Evolutionary conservation across 1,284 basidiomycete genomes (phyloP).

Genomic region (Heimioporus retisporus): DNA sequence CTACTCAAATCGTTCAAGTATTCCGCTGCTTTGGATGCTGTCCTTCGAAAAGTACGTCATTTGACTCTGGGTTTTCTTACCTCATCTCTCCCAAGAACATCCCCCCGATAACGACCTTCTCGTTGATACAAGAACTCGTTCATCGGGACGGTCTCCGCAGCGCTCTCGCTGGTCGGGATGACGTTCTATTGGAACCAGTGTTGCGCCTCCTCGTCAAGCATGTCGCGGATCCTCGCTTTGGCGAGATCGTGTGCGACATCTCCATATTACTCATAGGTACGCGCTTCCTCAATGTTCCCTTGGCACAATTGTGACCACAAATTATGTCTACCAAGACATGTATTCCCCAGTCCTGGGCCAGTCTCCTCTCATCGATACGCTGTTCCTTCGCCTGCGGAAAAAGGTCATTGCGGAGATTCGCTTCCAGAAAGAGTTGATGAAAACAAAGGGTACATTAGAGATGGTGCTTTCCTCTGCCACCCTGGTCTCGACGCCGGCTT

Average conservation of each 20-base stretch:
- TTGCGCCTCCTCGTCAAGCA: slow-evolving; percentile 89
- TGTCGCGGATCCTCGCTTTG: slow-evolving; percentile 92
- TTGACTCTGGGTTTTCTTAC: not conserved
- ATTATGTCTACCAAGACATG: slow-evolving; percentile 70
- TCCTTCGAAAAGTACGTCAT: slow-evolving; percentile 78
- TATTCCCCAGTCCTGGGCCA: slow-evolving; percentile 94
- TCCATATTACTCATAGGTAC: slow-evolving; percentile 87
- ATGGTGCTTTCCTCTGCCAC: slow-evolving; percentile 87
- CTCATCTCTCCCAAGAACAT: slow-evolving; percentile 64
- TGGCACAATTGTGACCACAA: slow-evolving; percentile 5
- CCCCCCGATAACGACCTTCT: slow-evolving; percentile 88
- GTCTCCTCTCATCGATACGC: slow-evolving; percentile 91
- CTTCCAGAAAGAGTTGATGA: slow-evolving; percentile 92
- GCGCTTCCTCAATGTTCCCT: slow-evolving; percentile 47
- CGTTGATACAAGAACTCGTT: slow-evolving; percentile 94
- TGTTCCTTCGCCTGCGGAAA: slow-evolving; percentile 87
- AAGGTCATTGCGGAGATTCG: slow-evolving; percentile 89
- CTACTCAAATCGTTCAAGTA: slow-evolving; percentile 96
- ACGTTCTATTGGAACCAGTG: slow-evolving; percentile 94
- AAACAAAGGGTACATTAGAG: slow-evolving; percentile 90
- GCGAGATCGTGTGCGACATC: slow-evolving; percentile 89
- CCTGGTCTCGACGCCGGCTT: slow-evolving; percentile 42
- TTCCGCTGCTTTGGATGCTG: slow-evolving; percentile 92
- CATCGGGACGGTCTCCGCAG: slow-evolving; percentile 91
- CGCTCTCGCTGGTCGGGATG: slow-evolving; percentile 93